These are phyloP conservation scores for Lipomyces sp. DNA, from an alignment of 805 yeast species.

Conservation along the genomic window DNA sequence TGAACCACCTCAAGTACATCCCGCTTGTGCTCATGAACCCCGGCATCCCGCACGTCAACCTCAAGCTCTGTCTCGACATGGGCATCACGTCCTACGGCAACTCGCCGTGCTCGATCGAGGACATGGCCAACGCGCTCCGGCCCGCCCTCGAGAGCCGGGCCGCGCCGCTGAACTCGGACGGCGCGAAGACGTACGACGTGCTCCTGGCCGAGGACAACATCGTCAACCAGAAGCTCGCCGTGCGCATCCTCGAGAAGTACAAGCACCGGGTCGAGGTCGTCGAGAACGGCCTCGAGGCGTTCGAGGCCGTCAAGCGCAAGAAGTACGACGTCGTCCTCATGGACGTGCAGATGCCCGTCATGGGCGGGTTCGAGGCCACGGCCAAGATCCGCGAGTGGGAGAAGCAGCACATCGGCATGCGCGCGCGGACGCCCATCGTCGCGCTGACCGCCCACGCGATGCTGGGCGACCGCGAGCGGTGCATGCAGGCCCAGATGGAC, in stretches of 20 bases:
- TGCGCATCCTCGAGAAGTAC: constrained; percentile 76
- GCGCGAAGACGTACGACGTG: constrained; percentile 68
- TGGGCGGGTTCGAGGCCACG: constrained; percentile 94
- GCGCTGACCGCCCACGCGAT: constrained; percentile 92
- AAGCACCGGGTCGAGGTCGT: constrained; percentile 83
- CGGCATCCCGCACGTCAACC: constrained; percentile 69
- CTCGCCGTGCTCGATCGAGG: constrained; percentile 79
- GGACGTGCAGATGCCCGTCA: constrained; percentile 95
- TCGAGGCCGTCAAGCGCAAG: constrained; percentile 65
- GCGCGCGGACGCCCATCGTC: constrained; percentile 79
- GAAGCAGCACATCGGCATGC: constrained; percentile 66
- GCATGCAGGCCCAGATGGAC: constrained; percentile 87
- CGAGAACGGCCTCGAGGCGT: constrained; percentile 80
- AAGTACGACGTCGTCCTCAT: constrained; percentile 77
- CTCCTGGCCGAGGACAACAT: constrained; percentile 82
- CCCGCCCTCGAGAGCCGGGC: constrained; percentile 84
- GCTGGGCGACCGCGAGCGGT: constrained; percentile 87
- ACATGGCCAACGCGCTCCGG: constrained; percentile 74
- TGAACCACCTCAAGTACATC: constrained; percentile 77
- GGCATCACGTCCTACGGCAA: constrained; percentile 88
- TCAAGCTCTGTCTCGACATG: constrained; percentile 76
- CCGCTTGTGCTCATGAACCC: constrained; percentile 79
- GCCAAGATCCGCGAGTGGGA: constrained; percentile 87
- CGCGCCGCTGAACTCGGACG: constrained; percentile 75
- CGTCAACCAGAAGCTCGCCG: constrained; percentile 85